These are phyloP conservation scores for Fusarium transvaalense DNA, from an alignment of 2,329 filamentous ascomycete genomes.

Conservation along the genomic window DNA sequence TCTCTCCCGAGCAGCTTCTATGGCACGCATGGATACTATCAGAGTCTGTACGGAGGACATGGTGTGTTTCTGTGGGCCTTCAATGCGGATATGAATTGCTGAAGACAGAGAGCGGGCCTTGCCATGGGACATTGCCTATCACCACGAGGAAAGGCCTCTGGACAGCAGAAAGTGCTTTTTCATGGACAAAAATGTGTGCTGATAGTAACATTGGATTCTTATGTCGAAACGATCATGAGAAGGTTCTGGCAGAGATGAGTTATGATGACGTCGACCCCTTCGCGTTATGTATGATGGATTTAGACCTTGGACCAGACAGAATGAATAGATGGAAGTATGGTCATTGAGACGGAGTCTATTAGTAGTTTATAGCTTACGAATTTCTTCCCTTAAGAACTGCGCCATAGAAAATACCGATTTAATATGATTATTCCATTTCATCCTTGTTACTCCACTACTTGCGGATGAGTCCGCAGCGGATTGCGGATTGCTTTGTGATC, in stretches of 20 bases:
- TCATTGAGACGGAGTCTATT: background rate
- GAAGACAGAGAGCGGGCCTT: constrained; percentile 24
- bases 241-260: background rate
- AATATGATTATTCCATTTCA: too few relatives aligned
- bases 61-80: constrained; percentile 41
- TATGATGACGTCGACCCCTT: constrained; percentile 21
- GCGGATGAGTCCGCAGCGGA: background rate
- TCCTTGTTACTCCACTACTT: background rate
- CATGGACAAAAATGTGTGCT: constrained; percentile 40
- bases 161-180: constrained; percentile 42
- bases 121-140: constrained; percentile 34
- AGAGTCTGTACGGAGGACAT: constrained; percentile 50
- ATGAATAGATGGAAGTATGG: constrained; percentile 21
- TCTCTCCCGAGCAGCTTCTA: constrained; percentile 24
- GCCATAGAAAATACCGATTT: background rate
- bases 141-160: constrained; percentile 48
- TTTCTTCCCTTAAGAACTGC: too few relatives aligned
- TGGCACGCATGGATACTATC: constrained; percentile 52
- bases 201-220: constrained; percentile 34
- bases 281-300: constrained; percentile 25
- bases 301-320: constrained; percentile 27
- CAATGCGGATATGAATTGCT: constrained; percentile 35
- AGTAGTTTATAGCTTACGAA: too few relatives aligned
- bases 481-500: constrained; percentile 7
- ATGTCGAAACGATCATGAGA: constrained; percentile 27